These are phyloP conservation scores for Hypoxylon fragiforme DNA, from an alignment of 495 filamentous ascomycete species.

Conservation along the genomic window DNA sequence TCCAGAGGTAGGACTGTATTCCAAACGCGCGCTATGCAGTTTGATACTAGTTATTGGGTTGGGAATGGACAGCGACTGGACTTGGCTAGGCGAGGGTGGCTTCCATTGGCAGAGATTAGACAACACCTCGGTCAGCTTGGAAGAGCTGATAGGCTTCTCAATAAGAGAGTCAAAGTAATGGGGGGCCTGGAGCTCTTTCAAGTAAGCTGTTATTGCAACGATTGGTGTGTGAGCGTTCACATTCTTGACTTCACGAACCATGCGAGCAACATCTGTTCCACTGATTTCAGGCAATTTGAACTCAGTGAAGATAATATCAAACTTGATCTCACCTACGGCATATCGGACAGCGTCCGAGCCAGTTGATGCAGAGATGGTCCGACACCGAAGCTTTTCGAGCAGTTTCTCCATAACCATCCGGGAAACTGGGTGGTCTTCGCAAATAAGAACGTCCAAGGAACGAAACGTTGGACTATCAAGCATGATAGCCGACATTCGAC, in stretches of 20 bases:
- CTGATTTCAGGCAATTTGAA: conserved; percentile 93
- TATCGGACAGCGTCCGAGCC: conserved; percentile 89
- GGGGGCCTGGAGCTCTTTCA: conserved; percentile 90
- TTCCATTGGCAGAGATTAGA: conserved; percentile 92
- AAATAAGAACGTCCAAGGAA: conserved; percentile 90
- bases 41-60: conserved; percentile 66
- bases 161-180: conserved; percentile 94
- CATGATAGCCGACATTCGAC: conserved; percentile 87
- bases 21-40: conserved; percentile 61
- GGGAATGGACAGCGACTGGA: conserved; percentile 42
- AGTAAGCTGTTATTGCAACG: conserved; percentile 94
- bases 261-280: conserved; percentile 90
- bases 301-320: conserved; percentile 99
- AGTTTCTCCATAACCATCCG: conserved; percentile 95
- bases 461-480: conserved; percentile 83
- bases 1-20: conserved; percentile 82
- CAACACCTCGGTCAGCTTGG: conserved; percentile 84
- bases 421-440: conserved; percentile 98
- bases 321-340: conserved; percentile 87
- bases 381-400: conserved; percentile 90
- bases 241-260: conserved; percentile 95
- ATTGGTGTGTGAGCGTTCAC: conserved; percentile 93
- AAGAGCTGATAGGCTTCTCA: conserved; percentile 90
- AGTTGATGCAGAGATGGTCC: conserved; percentile 88
- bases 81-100: conserved; percentile 62